phyloP scores from a whole-genome alignment of 2,329 filamentous ascomycete genomes.

The Botrytis hyacinthi region DNA sequence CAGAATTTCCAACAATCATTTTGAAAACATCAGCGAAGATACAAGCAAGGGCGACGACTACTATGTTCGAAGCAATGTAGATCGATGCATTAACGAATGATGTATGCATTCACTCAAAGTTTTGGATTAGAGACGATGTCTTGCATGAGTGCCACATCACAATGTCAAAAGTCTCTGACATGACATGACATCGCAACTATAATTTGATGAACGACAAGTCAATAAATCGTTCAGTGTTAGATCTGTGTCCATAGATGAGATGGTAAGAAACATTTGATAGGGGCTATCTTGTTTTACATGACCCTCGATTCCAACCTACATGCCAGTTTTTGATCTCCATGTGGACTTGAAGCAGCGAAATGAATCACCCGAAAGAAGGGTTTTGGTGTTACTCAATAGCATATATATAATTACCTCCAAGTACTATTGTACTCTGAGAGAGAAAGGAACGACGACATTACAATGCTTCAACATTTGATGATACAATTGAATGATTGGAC shows the following conservation, averaged over 20 bases:
- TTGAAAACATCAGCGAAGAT: neutral
- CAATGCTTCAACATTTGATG: neutral
- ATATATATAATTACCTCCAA: neutral
- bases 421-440: neutral
- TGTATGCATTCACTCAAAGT: neutral
- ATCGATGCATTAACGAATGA: neutral
- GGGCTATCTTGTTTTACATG: neutral
- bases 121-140: neutral
- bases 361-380: neutral
- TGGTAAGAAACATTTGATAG: neutral
- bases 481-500: neutral
- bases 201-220: neutral
- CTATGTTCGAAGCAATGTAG: neutral
- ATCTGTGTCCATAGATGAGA: neutral
- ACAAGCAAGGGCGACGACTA: constrained; percentile 13
- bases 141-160: neutral
- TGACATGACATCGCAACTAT: too few species aligned
- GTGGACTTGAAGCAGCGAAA: neutral
- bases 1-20: neutral
- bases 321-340: neutral
- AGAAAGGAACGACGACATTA: neutral
- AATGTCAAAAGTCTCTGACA: neutral
- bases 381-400: neutral
- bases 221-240: neutral
- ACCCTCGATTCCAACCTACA: neutral